Percentiles rank a stretch among this genome's conserved stretches.
These are phyloP conservation scores for Raphanus sativus DNA, from an alignment of 345 rosid genomes.

Conservation along the genomic window DNA sequence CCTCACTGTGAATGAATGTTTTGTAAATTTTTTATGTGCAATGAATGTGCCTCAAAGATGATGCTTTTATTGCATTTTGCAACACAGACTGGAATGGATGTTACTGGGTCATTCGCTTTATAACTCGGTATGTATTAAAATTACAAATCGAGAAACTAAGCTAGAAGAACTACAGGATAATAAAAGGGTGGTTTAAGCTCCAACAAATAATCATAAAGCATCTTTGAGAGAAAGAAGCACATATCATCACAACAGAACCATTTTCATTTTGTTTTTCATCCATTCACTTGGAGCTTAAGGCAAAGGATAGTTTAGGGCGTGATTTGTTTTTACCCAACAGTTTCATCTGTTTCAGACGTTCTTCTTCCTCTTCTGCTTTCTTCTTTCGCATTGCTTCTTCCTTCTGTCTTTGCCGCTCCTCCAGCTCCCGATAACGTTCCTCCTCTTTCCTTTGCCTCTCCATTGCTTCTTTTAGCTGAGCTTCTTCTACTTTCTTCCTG, in stretches of 20 bases:
- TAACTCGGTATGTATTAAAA: slow-evolving; percentile 6
- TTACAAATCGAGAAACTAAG: slow-evolving; percentile 11
- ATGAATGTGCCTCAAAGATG: background rate
- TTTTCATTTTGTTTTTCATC: background rate
- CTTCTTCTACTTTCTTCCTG: slow-evolving; percentile 68
- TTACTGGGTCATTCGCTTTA: background rate
- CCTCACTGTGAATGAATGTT: slow-evolving; percentile 7
- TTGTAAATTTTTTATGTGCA: slow-evolving; percentile 6
- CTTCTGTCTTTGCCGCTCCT: slow-evolving; percentile 75
- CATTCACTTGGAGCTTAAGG: slow-evolving; percentile 75
- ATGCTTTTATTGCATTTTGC: slow-evolving; percentile 3
- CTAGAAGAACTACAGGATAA: background rate
- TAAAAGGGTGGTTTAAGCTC: background rate
- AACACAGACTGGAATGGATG: background rate
- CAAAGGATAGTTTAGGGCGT: slow-evolving; percentile 89
- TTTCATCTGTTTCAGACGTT: slow-evolving; percentile 82
- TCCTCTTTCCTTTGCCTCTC: slow-evolving; percentile 87
- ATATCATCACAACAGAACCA: background rate
- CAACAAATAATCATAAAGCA: slow-evolving; percentile 12
- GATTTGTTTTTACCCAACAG: slow-evolving; percentile 95
- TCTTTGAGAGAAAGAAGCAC: background rate
- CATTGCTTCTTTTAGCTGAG: slow-evolving; percentile 81
- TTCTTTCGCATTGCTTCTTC: slow-evolving; percentile 84
- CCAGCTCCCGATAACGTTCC: slow-evolving; percentile 74
- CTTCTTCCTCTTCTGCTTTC: slow-evolving; percentile 93